Evolutionary conservation across 2,329 filamentous ascomycete species (phyloP).

Genomic region (Ramichloridium luteum): DNA sequence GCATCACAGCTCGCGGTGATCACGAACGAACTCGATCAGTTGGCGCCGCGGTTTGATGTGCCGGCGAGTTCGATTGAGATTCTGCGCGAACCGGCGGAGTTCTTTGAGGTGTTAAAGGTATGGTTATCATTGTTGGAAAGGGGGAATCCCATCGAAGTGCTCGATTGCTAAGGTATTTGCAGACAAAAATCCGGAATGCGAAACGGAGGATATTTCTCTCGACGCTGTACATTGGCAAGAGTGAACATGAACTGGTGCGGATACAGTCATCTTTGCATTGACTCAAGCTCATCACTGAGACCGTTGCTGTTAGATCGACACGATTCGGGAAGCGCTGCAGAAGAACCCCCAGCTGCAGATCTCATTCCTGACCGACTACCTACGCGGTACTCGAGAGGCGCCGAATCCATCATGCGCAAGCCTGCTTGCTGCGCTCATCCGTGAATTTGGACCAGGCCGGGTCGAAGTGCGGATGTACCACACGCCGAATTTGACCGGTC

Average conservation of each 20-base stretch:
- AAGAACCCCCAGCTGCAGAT: slow-evolving; percentile 65
- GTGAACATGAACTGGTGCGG: slow-evolving; percentile 68
- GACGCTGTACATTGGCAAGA: slow-evolving; percentile 93
- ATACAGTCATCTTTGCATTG: slow-evolving; percentile 1
- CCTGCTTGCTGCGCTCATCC: slow-evolving; percentile 68
- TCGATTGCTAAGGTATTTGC: slow-evolving; percentile 2
- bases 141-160: slow-evolving; percentile 7
- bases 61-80: slow-evolving; percentile 69
- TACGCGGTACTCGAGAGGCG: slow-evolving; percentile 83
- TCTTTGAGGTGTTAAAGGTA: slow-evolving; percentile 85
- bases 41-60: slow-evolving; percentile 84
- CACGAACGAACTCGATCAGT: slow-evolving; percentile 66
- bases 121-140: slow-evolving; percentile 9
- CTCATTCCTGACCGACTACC: slow-evolving; percentile 80
- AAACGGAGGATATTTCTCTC: slow-evolving; percentile 75
- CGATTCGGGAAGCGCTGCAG: slow-evolving; percentile 61
- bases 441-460: slow-evolving; percentile 68
- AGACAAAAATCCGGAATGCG: slow-evolving; percentile 72
- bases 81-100: slow-evolving; percentile 68
- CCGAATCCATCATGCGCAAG: slow-evolving; percentile 80
- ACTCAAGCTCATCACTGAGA: slow-evolving; percentile 1
- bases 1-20: slow-evolving; percentile 47
- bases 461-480: slow-evolving; percentile 97
- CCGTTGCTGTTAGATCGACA: slow-evolving; percentile 48
- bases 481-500: slow-evolving; percentile 83